phyloP scores from a whole-genome alignment of 768 basidiomycete species.

The Suillus luteus region DNA sequence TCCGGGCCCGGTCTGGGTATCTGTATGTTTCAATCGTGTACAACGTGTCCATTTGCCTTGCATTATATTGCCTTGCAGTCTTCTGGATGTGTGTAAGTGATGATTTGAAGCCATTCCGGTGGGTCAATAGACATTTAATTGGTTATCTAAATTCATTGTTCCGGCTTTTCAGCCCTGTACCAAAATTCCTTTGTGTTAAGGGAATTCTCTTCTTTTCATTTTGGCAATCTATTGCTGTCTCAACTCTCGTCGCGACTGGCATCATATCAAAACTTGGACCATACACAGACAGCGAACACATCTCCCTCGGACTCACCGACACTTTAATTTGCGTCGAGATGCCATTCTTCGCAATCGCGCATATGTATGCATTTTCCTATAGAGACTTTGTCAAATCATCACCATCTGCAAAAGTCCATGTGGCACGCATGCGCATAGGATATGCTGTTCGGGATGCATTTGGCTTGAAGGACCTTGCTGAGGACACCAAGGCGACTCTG shows the following conservation, averaged over 20 bases:
- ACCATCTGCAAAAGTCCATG: conserved; percentile 44
- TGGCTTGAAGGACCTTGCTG: conserved; percentile 81
- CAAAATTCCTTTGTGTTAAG: conserved; percentile 98
- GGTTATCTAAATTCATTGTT: conserved; percentile 8
- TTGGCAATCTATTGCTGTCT: conserved; percentile 91
- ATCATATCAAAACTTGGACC: conserved; percentile 80
- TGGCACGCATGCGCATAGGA: conserved; percentile 87
- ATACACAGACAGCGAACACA: conserved; percentile 85
- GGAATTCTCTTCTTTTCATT: conserved; percentile 98
- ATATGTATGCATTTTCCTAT: conserved; percentile 93
- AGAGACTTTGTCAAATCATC: conserved; percentile 74
- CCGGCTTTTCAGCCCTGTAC: conserved; percentile 64
- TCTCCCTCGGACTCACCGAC: conserved; percentile 89
- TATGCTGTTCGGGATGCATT: conserved; percentile 90
- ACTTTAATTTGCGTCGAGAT: conserved; percentile 94
- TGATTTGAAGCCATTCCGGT: conserved; percentile 90
- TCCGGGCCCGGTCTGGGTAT: conserved; percentile 85
- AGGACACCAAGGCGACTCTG: conserved; percentile 81
- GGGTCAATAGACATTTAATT: conserved; percentile 21
- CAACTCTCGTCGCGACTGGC: conserved; percentile 82
- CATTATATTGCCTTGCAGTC: conserved; percentile 89
- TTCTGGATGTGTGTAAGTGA: conserved; percentile 94
- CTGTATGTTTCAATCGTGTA: conserved; percentile 88
- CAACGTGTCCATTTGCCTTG: conserved; percentile 78
- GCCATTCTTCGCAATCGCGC: conserved; percentile 95